Conservation (phyloP, 192 early-diverging fungal genomes). For the Entomortierella chlamydospora region DNA sequence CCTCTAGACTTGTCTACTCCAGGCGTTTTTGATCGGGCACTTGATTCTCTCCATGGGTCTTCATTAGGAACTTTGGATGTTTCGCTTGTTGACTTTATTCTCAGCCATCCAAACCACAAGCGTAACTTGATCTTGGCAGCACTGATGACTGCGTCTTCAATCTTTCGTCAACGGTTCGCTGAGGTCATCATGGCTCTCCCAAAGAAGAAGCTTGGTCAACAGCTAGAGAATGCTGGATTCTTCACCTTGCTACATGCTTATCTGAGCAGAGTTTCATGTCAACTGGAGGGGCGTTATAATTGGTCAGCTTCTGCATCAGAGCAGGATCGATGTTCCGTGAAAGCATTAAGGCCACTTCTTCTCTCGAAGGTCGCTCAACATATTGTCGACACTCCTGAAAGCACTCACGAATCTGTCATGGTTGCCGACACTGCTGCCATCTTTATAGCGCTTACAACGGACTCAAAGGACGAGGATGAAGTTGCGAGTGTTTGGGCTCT, state of each 20-base stretch:
- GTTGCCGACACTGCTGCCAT: conserved; percentile 26
- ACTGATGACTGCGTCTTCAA: conserved; percentile 16
- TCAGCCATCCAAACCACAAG: conserved; percentile 10
- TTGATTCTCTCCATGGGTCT: conserved; percentile 18
- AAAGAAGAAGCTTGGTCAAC: not conserved
- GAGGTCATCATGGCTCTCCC: not conserved
- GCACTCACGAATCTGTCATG: conserved; percentile 7
- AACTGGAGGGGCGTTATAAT: not conserved
- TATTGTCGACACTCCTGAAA: conserved; percentile 11
- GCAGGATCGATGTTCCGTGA: conserved; percentile 32
- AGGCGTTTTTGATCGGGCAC: conserved; percentile 33
- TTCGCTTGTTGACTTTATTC: conserved; percentile 41
- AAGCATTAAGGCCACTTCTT: conserved; percentile 12
- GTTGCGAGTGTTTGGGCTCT: conserved; percentile 20
- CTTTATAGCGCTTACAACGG: conserved; percentile 23
- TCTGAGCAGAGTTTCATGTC: conserved; percentile 17
- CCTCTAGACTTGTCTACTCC: conserved; percentile 27
- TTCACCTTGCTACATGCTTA: conserved; percentile 35
- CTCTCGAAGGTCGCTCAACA: conserved; percentile 20
- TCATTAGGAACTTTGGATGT: conserved; percentile 6
- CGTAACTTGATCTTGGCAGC: conserved; percentile 38
- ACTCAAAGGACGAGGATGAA: conserved; percentile 13
- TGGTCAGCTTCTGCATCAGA: conserved; percentile 39
- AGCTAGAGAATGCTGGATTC: conserved; percentile 19
- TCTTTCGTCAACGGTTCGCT: conserved; percentile 26